Evolutionary conservation across 805 yeast species (phyloP), one percentile per base, ranked within the genome.

Genomic region (Scheffersomyces spartinae): DNA sequence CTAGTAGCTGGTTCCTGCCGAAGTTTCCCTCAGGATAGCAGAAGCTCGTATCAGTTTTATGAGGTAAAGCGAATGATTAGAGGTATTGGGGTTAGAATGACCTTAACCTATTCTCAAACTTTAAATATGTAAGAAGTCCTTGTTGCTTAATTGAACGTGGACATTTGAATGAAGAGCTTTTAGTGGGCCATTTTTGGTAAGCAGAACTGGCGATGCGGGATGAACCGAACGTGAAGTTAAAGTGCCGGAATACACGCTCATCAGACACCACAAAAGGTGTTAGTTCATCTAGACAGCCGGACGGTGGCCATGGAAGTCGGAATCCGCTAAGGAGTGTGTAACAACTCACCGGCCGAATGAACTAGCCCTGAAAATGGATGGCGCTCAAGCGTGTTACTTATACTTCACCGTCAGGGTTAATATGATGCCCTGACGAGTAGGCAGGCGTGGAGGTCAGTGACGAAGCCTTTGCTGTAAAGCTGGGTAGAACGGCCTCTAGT

Each of bases 321-420:
- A 57, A 64, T 60, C 67, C 68, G 65, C 68, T 61, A 62, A 62
- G 69, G 68, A 60, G 56, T 60, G 62, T 52, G 60, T 49, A 47
- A 52, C 52, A 50, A 60, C 67, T 61, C 68, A 63, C 69, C 69
- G 65, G 65, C 55, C 55, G 61, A 53, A 55, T 55, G 59, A 49
- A 49, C 52, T 51, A 52, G 56, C 57, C 58, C 58, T 52, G 58
- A 51, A 52, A 52, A 53, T 49, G 58, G 57, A 47, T 33, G 39
- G 35, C 38, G 34, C 39, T 30, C 31, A 51, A 49, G 56, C 55
- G 56, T 49, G 50, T 46, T 49, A 51, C 58, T 51, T 51, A 47
- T 49, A 52, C 56, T 49, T 47, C 47, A 40, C 57, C 58, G 53
- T 43, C 47, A 48, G 52, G 49, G 54, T 47, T 41, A 30, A 43